Base-by-base conservation (phyloP, 1,284 basidiomycete species). In the Trichosporon sp. region DNA sequence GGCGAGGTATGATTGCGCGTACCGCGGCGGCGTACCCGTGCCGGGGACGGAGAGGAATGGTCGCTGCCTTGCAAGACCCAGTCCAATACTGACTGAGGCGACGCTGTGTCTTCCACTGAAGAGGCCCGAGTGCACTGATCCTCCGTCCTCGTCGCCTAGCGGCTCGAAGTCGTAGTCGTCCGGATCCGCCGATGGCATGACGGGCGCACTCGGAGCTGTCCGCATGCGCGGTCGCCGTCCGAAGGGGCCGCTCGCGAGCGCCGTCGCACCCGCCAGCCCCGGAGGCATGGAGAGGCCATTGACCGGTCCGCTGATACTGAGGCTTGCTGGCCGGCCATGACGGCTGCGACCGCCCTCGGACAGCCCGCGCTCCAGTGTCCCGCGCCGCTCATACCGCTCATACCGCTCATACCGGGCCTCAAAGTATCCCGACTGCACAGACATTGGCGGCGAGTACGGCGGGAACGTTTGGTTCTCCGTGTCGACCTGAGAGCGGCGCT, bases 41-140 rank as follows among this genome's bases (percentile, higher is more conserved):
- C 32, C 34, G 33, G 52, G 54, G n/a, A 33, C 46, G 59, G 46
- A 61, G 34, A 65, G 37, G 37, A 54, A 54, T 14, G 49, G 49
- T 14, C 49, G 49, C 9, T 54, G 49, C 16, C 49, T 25, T 5
- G 49, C 16, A 44, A 44, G 40, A 21, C 37, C 64, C n/a, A 72
- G 49, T 1, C 73, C 73, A 3, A 74, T 68, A 1, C 73, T 71
- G 9, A 74, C 69, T 1, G 63, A 67, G 25, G 65, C 72, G 34
- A 71, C 70, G 7, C 64, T 68, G 54, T 67, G 56, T 8, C 69
- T 61, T 3, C 66, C 69, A 16, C 62, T 63, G 25, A 59, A 65
- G 29, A 73, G 54, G 14, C 69, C 71, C 16, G 71, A 73, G 52
- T 70, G 70, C 5, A 73, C 67, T 7, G 67, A 69, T 33, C 59